Percentiles rank a stretch among this genome's conserved stretches.
Evolutionary conservation across 352 stramenopile genomes (phyloP).

Genomic region (Thraustochytrium striatum): DNA sequence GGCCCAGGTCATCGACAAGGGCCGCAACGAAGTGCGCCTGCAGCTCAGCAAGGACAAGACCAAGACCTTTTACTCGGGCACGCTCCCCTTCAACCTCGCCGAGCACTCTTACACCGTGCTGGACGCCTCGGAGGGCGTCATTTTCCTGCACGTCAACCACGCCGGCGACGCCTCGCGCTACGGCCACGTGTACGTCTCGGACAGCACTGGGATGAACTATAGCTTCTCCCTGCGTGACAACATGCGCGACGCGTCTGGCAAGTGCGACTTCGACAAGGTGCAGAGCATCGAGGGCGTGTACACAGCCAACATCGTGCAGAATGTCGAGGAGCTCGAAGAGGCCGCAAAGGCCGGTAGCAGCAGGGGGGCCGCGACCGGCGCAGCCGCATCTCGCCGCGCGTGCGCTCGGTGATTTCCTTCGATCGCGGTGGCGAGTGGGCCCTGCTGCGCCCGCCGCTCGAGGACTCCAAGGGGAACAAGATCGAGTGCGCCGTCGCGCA

Average conservation of each 20-base stretch:
- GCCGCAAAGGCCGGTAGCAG: not conserved
- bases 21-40: slow-evolving; percentile 13
- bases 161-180: slow-evolving; percentile 25
- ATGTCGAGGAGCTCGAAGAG: slow-evolving; percentile 32
- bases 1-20: slow-evolving; percentile 31
- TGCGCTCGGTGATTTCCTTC: slow-evolving; percentile 50
- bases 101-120: slow-evolving; percentile 52
- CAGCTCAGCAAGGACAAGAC: slow-evolving; percentile 32
- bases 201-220: slow-evolving; percentile 49
- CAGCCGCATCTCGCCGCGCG: not conserved
- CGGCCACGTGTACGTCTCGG: slow-evolving; percentile 51
- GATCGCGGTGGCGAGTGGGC: slow-evolving; percentile 50
- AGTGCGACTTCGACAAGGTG: slow-evolving; percentile 53
- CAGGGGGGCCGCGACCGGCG: not conserved
- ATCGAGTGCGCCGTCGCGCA: slow-evolving; percentile 16
- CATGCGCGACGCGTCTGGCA: slow-evolving; percentile 32
- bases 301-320: slow-evolving; percentile 50
- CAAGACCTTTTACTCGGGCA: slow-evolving; percentile 22
- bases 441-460: slow-evolving; percentile 22
- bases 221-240: slow-evolving; percentile 52
- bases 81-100: slow-evolving; percentile 42
- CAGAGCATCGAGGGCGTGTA: slow-evolving; percentile 52
- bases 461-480: slow-evolving; percentile 37
- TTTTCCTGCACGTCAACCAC: slow-evolving; percentile 54
- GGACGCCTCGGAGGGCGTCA: slow-evolving; percentile 42